These are phyloP conservation scores for Paraconiothyrium sp. DNA, from an alignment of 2,329 filamentous ascomycete genomes.

Conservation along the genomic window DNA sequence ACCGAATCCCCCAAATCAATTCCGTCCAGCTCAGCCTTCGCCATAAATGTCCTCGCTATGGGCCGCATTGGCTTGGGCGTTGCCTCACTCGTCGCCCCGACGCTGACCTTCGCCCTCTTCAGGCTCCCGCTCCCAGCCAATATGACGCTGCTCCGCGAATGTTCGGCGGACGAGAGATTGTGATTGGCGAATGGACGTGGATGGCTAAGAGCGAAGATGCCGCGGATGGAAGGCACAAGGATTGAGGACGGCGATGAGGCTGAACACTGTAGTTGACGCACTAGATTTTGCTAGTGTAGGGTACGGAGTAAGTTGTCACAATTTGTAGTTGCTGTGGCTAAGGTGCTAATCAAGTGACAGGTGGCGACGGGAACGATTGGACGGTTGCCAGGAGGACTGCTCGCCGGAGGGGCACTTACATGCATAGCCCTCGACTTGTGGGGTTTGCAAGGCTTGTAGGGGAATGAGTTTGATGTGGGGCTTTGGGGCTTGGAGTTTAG, in stretches of 20 bases:
- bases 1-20: conserved; percentile 19
- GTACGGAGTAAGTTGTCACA: conserved; percentile 2
- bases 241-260: conserved; percentile 36
- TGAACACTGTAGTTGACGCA: conserved; percentile 30
- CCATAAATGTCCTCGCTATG: conserved; percentile 33
- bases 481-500: background rate
- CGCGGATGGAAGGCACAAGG: conserved; percentile 28
- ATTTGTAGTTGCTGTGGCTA: background rate
- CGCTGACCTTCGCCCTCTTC: conserved; percentile 31
- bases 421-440: background rate
- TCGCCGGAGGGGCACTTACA: conserved; percentile 23
- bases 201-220: conserved; percentile 34
- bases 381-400: conserved; percentile 24
- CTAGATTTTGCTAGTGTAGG: conserved; percentile 32
- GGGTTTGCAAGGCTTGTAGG: background rate
- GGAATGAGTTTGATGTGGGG: too few relatives aligned
- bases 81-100: conserved; percentile 32
- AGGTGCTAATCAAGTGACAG: conserved; percentile 16
- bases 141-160: conserved; percentile 29
- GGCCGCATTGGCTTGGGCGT: conserved; percentile 32
- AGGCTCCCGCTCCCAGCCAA: conserved; percentile 25
- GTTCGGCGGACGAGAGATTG: conserved; percentile 34
- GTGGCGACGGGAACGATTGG: conserved; percentile 34
- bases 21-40: conserved; percentile 19
- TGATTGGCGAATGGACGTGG: conserved; percentile 35